Percentiles rank a stretch among this genome's conserved stretches.
Conservation (phyloP, 163 green algal species). For the Trebouxia gelatinosa region DNA sequence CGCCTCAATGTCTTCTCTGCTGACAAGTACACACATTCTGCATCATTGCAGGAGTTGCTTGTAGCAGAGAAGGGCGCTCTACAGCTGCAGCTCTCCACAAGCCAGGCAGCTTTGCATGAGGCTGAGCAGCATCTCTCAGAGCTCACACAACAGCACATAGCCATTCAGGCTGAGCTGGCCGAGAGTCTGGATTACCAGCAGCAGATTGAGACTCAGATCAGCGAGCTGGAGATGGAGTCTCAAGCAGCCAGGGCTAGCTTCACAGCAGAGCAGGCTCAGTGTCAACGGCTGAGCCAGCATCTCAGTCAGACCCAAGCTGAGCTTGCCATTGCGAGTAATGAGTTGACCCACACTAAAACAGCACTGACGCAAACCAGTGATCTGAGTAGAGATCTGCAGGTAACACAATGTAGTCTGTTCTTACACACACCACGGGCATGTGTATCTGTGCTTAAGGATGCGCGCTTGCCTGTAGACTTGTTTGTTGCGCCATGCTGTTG, state of each 20-base stretch:
- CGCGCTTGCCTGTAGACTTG: too few relatives aligned
- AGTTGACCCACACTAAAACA: conserved; percentile 19
- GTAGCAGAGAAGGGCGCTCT: conserved; percentile 20
- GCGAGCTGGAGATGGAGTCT: conserved; percentile 38
- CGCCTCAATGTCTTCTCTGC: not conserved
- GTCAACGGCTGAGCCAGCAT: not conserved
- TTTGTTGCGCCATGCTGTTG: too few relatives aligned
- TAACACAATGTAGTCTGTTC: too few relatives aligned
- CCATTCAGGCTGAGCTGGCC: conserved; percentile 21
- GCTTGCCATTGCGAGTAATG: not conserved
- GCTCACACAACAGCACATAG: conserved; percentile 5
- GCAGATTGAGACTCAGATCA: conserved; percentile 41
- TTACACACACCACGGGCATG: too few relatives aligned
- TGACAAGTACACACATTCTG: not conserved
- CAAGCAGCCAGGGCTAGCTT: conserved; percentile 28
- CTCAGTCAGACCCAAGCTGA: not conserved
- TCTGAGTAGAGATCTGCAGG: conserved; percentile 8
- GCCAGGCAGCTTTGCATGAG: not conserved
- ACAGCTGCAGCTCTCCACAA: not conserved
- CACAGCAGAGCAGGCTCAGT: conserved; percentile 18
- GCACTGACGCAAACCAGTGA: conserved; percentile 5
- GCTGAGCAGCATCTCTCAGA: conserved; percentile 10
- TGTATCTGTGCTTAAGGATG: too few relatives aligned
- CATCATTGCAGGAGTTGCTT: conserved; percentile 21
- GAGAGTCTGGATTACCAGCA: conserved; percentile 30